Percentiles rank a stretch among this genome's conserved stretches.
Conservation (phyloP, 2,329 filamentous ascomycete species). For the Ramularia endophylla region DNA sequence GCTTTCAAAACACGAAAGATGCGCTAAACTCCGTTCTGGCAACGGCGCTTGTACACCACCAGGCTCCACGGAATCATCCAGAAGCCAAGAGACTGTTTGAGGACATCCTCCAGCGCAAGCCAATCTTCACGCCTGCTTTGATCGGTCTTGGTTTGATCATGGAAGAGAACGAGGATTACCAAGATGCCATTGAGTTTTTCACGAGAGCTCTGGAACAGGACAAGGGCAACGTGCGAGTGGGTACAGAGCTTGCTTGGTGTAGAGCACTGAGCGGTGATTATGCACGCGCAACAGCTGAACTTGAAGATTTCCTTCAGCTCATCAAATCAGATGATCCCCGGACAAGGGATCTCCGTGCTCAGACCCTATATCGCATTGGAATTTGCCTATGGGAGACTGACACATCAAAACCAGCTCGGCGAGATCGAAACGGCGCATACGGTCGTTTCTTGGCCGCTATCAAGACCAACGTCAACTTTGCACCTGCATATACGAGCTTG, state of each 20-base stretch:
- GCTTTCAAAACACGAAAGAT: constrained; percentile 64
- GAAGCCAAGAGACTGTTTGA: constrained; percentile 87
- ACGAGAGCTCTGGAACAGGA: constrained; percentile 69
- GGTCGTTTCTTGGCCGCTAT: constrained; percentile 75
- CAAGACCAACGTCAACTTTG: constrained; percentile 80
- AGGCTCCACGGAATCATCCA: constrained; percentile 80
- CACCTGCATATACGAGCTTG: constrained; percentile 84
- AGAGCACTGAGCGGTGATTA: constrained; percentile 77
- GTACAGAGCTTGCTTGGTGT: constrained; percentile 87
- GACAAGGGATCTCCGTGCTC: constrained; percentile 67
- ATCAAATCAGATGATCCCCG: constrained; percentile 57
- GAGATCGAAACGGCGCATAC: constrained; percentile 76
- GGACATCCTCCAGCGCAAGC: constrained; percentile 67
- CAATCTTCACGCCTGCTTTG: constrained; percentile 70
- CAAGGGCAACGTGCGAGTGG: constrained; percentile 67
- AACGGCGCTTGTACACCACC: constrained; percentile 84
- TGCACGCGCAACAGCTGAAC: constrained; percentile 57
- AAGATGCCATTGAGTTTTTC: constrained; percentile 74
- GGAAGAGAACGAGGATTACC: constrained; percentile 87
- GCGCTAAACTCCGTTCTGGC: constrained; percentile 71
- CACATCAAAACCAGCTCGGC: constrained; percentile 65
- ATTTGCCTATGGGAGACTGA: constrained; percentile 83
- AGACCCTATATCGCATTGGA: constrained; percentile 81
- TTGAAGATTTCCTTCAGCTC: constrained; percentile 63
- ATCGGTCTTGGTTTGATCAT: constrained; percentile 88